Percentiles rank a stretch among this genome's conserved stretches.
Evolutionary conservation across 768 basidiomycete genomes (phyloP).

Genomic region (Lentinula lateritia): DNA sequence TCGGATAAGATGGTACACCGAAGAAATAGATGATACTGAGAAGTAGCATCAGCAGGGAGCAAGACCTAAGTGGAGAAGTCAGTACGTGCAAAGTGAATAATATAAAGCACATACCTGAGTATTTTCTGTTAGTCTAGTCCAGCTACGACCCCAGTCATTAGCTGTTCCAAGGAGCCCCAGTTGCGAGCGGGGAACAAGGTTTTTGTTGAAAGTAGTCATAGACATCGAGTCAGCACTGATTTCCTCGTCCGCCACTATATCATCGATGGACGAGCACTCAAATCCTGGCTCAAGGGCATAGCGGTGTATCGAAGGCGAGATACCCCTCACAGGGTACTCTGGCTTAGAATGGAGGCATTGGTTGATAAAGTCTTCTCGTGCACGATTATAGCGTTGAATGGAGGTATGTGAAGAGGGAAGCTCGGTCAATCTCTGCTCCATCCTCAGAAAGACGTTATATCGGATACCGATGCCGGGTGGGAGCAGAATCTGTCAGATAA

Average conservation of each 20-base stretch:
- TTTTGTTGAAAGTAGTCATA: neutral
- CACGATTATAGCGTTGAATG: neutral
- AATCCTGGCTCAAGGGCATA: constrained; percentile 7
- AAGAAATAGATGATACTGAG: constrained; percentile 1
- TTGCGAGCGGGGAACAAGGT: constrained; percentile 1
- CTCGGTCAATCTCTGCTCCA: neutral
- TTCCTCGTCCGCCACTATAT: neutral
- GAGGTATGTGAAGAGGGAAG: neutral
- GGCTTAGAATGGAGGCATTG: neutral
- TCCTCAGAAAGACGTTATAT: neutral
- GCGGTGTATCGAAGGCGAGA: neutral
- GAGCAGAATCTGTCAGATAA: neutral
- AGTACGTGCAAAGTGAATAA: neutral
- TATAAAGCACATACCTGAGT: neutral
- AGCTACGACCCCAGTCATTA: constrained; percentile 1
- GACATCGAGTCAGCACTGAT: neutral
- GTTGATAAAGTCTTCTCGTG: neutral
- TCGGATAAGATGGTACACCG: neutral
- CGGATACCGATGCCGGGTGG: constrained; percentile 1
- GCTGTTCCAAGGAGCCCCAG: neutral
- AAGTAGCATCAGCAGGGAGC: constrained; percentile 1
- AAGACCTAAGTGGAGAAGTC: neutral
- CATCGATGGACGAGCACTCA: neutral
- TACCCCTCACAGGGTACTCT: constrained; percentile 2
- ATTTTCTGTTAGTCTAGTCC: neutral